These are phyloP conservation scores for Talaromyces sp. DNA, from an alignment of 2,329 filamentous ascomycete genomes.

Conservation along the genomic window DNA sequence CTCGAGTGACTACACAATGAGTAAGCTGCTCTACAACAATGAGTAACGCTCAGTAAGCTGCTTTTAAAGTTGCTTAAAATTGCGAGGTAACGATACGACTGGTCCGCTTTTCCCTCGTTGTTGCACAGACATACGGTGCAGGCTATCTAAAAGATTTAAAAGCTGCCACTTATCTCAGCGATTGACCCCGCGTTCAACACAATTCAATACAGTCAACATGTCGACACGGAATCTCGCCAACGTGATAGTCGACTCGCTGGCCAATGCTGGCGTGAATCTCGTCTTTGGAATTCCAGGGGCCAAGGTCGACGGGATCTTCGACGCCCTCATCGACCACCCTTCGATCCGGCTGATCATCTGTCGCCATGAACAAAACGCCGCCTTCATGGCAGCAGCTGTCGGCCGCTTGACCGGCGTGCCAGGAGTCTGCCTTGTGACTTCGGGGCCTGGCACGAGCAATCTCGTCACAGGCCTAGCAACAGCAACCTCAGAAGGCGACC, in stretches of 20 bases:
- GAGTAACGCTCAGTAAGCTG: too few species aligned
- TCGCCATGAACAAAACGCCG: slow-evolving; percentile 11
- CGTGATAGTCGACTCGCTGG: slow-evolving; percentile 10
- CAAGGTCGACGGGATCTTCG: slow-evolving; percentile 12
- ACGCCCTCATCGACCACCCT: slow-evolving; percentile 10
- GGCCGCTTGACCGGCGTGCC: slow-evolving; percentile 8
- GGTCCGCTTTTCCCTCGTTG: not conserved
- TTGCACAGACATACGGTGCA: not conserved
- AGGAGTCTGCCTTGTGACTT: slow-evolving; percentile 10
- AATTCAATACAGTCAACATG: not conserved
- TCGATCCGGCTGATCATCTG: slow-evolving; percentile 9
- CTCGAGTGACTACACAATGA: not conserved
- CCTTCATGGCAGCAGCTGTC: slow-evolving; percentile 11
- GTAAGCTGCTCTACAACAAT: not conserved
- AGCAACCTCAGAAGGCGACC: slow-evolving; percentile 9
- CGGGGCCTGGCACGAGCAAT: slow-evolving; percentile 10
- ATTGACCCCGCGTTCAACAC: not conserved
- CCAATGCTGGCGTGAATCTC: slow-evolving; percentile 11
- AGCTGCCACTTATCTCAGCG: not conserved
- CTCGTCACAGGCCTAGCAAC: slow-evolving; percentile 11
- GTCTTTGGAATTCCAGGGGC: slow-evolving; percentile 11
- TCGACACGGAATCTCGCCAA: slow-evolving; percentile 4
- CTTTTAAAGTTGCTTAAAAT: not conserved
- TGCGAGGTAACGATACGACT: not conserved
- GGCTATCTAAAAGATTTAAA: not conserved